Base-by-base conservation (phyloP, 768 basidiomycete species). In the Dioszegia hungarica region DNA sequence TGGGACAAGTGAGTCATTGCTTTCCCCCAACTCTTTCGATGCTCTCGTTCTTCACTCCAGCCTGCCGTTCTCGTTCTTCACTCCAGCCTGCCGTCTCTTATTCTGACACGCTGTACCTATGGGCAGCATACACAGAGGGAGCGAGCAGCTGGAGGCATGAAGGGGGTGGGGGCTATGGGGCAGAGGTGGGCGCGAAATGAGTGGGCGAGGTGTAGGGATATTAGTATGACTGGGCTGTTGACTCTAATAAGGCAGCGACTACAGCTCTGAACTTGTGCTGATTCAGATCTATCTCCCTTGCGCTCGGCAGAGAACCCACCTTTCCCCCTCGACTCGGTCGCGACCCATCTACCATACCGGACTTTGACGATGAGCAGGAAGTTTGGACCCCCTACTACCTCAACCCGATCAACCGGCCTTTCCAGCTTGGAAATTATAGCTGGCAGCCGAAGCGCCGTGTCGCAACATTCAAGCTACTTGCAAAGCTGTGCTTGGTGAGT, bases 291-390 rank as follows among this genome's bases (percentile, higher is more conserved):
- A 34, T 59, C 22, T 54, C 58, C n/a, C 24, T 59, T 2, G 58
- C 58, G 8, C 52, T 54, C 15, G 58, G 58, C 6, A 28, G 58
- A 25, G 58, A 59, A 36, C 58, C 58, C 5, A 54, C 58, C 17
- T 49, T 59, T 33, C 41, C 52, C n/a, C 58, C 52, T 10, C 41
- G 52, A 0, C 43, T 28, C 11, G 58, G 52, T 31, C 15, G 45
- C 27, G 52, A 59, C 25, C 45, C 58, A 24, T 48, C 51, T 9
- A 38, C 17, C 2, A 54, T 59, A 12, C 58, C 44, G 5, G 58
- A 54, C 17, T 59, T 59, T 36, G 45, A 36, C n/a, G 39, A 59
- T 27, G 58, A 59, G 27, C 52, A 59, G 6, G 58, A 59, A 33
- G 20, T 45, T 5, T 59, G 58, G 58, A 47, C 33, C 4, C 58